Base-by-base conservation (phyloP, 768 basidiomycete genomes). In the Termitomyces sp. region DNA sequence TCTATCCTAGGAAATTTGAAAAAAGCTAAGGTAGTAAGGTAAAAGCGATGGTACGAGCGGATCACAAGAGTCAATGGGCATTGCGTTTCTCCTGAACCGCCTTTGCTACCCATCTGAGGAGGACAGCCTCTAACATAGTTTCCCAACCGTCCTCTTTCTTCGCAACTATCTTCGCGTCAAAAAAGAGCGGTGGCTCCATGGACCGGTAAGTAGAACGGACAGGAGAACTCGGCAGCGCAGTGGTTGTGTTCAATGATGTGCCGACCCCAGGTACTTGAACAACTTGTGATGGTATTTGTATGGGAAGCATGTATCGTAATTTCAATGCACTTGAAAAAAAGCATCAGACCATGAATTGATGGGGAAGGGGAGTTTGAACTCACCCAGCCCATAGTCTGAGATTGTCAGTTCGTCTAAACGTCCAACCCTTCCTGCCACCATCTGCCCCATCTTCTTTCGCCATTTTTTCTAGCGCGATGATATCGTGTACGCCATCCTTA, bases 361-460 rank as follows among this genome's bases (percentile, higher is more conserved):
- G 18, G 47, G 22, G 42, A 43, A 18, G 46, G 22, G 42, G 46
- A 53, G 16, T 26, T 52, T 24, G 35, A 24, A 81, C 88, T 53
- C 67, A 93, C 91, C 89, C 93, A 45, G 83, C 86, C 87, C 90
- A 95, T 22, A 93, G 69, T 26, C 90, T 77, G 30, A 96, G 72
- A 67, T 95, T 96, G 70, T 95, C 94, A 2, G 85, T 90, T 56
- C 92, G 73, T 59, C 94, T 75, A 68, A 93, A 95, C 20, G 92
- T 92, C 88, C 90, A 92, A 0, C 86, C 83, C 58, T 77, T 80
- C 71, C 78, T 83, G 6, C 68, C 68, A 47, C 74, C 76, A 58
- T 80, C 79, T 26, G 56, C 67, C 13, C 65, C 70, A 44, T 77
- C 64, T 22, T 68, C 70, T 13, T 72, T 68, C 7, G 74, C 75